Percentiles rank a stretch among this genome's conserved stretches.
phyloP scores from a whole-genome alignment of 257 asterid species.

The Solanum appendiculatum region DNA sequence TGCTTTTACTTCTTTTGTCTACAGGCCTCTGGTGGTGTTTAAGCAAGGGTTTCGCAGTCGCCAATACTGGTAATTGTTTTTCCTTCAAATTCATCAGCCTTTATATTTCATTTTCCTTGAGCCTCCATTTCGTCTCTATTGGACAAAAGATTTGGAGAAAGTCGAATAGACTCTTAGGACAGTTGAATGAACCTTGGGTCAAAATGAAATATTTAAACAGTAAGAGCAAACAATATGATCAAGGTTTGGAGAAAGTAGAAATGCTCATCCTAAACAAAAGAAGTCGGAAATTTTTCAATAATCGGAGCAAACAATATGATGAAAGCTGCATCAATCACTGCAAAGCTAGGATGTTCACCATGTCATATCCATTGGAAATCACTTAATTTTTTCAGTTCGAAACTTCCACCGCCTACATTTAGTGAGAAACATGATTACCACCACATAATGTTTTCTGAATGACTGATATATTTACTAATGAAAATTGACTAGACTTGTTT shows the following conservation, averaged over 20 bases:
- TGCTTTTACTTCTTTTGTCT: neutral
- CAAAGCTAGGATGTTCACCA: neutral
- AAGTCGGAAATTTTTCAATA: too few species aligned
- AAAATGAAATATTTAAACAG: neutral
- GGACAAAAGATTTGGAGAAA: neutral
- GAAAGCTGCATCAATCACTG: neutral
- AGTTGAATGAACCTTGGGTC: neutral
- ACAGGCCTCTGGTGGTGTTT: slow-evolving; percentile 86
- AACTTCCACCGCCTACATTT: neutral
- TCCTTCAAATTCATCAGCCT: neutral
- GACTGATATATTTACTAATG: neutral
- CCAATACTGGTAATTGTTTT: slow-evolving; percentile 50
- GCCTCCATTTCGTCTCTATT: neutral
- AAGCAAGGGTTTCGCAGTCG: slow-evolving; percentile 79
- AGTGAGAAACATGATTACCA: neutral
- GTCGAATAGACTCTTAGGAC: neutral
- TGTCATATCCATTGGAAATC: neutral
- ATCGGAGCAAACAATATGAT: neutral
- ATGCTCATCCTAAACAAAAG: neutral
- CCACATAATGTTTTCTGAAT: neutral
- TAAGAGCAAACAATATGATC: neutral
- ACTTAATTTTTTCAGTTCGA: neutral
- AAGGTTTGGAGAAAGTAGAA: neutral
- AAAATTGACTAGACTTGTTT: neutral
- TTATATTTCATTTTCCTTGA: neutral